phyloP scores from a whole-genome alignment of 352 stramenopile genomes.

The Pythium biforme region DNA sequence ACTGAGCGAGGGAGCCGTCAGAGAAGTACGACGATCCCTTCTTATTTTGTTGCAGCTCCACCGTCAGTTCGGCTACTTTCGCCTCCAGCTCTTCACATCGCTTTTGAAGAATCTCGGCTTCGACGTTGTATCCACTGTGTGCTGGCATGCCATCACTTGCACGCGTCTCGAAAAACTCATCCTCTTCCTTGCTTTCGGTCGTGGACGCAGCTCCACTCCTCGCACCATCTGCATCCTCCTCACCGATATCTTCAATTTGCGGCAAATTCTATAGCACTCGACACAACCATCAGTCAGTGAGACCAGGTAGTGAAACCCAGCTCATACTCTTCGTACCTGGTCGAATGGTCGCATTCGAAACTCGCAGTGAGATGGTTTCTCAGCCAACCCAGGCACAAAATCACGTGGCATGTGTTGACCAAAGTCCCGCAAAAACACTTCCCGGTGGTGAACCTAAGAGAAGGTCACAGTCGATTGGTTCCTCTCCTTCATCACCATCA shows the following conservation, averaged over 20 bases:
- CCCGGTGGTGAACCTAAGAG: slow-evolving; percentile 61
- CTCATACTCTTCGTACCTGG: slow-evolving; percentile 27
- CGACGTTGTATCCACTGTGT: slow-evolving; percentile 7
- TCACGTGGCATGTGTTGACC: slow-evolving; percentile 81
- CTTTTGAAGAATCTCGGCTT: slow-evolving; percentile 59
- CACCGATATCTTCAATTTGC: slow-evolving; percentile 46
- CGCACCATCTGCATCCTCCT: slow-evolving; percentile 3
- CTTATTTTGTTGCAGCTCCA: slow-evolving; percentile 68
- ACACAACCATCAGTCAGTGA: background rate
- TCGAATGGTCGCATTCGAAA: slow-evolving; percentile 88
- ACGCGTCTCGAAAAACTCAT: slow-evolving; percentile 26
- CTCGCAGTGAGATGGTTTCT: slow-evolving; percentile 88
- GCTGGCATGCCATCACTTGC: slow-evolving; percentile 16
- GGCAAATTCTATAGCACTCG: slow-evolving; percentile 44
- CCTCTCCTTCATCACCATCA: background rate
- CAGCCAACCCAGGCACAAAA: slow-evolving; percentile 75
- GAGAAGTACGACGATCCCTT: slow-evolving; percentile 76
- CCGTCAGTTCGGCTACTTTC: slow-evolving; percentile 55
- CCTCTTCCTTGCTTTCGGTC: slow-evolving; percentile 25
- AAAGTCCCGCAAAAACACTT: slow-evolving; percentile 72
- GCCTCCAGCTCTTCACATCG: slow-evolving; percentile 72
- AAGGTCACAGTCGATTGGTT: background rate
- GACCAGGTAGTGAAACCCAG: background rate
- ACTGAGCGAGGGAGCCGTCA: slow-evolving; percentile 60
- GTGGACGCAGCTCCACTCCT: slow-evolving; percentile 6